phyloP scores from a whole-genome alignment of 768 basidiomycete genomes.

The Phaeotremella skinneri region DNA sequence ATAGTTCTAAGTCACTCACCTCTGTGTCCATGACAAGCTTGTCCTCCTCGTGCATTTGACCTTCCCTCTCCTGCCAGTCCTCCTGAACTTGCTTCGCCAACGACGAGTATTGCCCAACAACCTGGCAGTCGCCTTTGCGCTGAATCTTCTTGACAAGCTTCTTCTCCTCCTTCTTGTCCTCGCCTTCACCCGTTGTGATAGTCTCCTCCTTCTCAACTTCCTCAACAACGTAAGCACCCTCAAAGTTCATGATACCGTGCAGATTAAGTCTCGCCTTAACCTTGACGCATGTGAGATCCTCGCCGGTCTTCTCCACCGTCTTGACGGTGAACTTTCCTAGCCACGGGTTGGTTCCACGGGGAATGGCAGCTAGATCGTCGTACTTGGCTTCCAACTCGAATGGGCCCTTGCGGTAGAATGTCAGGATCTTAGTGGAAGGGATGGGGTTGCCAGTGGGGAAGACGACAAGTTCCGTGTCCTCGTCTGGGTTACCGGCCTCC shows the following conservation, averaged over 20 bases:
- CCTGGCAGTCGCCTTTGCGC: conserved; percentile 77
- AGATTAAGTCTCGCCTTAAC: conserved; percentile 84
- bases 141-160: conserved; percentile 79
- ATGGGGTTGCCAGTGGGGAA: conserved; percentile 81
- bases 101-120: conserved; percentile 64
- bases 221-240: conserved; percentile 73
- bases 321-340: conserved; percentile 78
- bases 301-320: conserved; percentile 66
- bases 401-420: conserved; percentile 82
- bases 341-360: conserved; percentile 80
- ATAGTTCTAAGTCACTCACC: conserved; percentile 55
- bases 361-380: conserved; percentile 63
- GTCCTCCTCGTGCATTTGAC: conserved; percentile 81
- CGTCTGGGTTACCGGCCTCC: conserved; percentile 72
- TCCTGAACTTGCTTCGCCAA: conserved; percentile 68
- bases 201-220: conserved; percentile 67
- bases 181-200: conserved; percentile 66
- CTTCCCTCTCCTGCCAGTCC: conserved; percentile 72
- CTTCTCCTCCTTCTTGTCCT: conserved; percentile 57
- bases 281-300: conserved; percentile 78
- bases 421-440: conserved; percentile 92
- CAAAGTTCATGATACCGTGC: conserved; percentile 83
- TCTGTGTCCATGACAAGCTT: conserved; percentile 98
- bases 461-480: conserved; percentile 80
- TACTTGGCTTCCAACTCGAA: conserved; percentile 89